Evolutionary conservation across 2,329 filamentous ascomycete genomes (phyloP).

Genomic region (Fusarium redolens): DNA sequence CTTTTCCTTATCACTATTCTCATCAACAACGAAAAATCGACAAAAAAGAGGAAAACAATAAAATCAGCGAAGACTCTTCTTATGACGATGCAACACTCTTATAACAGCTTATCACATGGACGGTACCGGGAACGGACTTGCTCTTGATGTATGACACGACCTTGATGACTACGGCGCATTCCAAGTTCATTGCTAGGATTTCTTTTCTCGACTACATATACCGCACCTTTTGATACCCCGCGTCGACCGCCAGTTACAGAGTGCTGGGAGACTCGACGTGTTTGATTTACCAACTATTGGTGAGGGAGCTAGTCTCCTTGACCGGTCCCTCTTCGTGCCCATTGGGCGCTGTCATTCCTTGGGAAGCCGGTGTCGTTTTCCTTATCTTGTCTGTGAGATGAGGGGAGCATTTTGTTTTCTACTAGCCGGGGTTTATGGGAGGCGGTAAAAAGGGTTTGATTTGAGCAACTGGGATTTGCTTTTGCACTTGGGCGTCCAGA

Average conservation of each 20-base stretch:
- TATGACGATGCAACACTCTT: conserved; percentile 12
- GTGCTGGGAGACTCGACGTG: conserved; percentile 32
- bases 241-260: conserved; percentile 43
- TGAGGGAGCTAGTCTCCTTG: conserved; percentile 31
- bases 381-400: conserved; percentile 24
- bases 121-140: conserved; percentile 6
- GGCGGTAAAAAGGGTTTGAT: conserved; percentile 43
- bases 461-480: conserved; percentile 42
- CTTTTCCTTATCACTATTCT: conserved; percentile 44
- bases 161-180: conserved; percentile 42
- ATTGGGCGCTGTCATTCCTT: conserved; percentile 33
- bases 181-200: conserved; percentile 40
- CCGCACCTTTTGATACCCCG: conserved; percentile 47
- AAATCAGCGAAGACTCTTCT: conserved; percentile 39
- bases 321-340: conserved; percentile 29
- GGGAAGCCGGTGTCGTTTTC: conserved; percentile 27
- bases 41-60: conserved; percentile 38
- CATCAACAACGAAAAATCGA: conserved; percentile 19
- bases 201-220: conserved; percentile 48
- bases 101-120: conserved; percentile 4
- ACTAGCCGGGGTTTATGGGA: conserved; percentile 39
- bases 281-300: conserved; percentile 38
- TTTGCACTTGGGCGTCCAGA: conserved; percentile 30
- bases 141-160: conserved; percentile 44
- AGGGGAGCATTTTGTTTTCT: conserved; percentile 34